Percentiles rank a stretch among this genome's conserved stretches.
Conservation (phyloP, 2,329 filamentous ascomycete genomes). For the Sclerotinia sclerotiorum region DNA sequence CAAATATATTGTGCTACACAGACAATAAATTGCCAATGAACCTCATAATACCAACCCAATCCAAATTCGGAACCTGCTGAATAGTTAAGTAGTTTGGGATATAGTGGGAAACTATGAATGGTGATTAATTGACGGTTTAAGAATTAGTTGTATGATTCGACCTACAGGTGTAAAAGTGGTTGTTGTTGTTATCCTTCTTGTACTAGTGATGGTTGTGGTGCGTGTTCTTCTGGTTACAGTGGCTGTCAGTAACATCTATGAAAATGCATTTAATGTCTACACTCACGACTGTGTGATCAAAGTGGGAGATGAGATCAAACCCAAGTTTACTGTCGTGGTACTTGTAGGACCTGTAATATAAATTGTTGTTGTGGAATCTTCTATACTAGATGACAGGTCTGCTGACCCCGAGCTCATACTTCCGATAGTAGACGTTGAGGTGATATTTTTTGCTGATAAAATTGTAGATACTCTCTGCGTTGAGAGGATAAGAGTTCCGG, state of each 20-base stretch:
- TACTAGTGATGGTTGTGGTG: constrained; percentile 13
- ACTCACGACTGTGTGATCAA: neutral
- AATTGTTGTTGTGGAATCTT: constrained; percentile 4
- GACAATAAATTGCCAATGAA: neutral
- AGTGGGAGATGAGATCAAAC: neutral
- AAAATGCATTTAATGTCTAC: neutral
- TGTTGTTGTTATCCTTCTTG: constrained; percentile 1
- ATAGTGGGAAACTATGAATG: neutral
- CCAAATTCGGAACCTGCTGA: neutral
- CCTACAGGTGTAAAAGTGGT: constrained; percentile 9
- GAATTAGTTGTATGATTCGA: neutral
- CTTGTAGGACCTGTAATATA: neutral
- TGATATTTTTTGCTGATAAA: constrained; percentile 2
- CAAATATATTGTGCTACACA: neutral
- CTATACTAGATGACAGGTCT: neutral
- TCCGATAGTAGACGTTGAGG: constrained; percentile 8
- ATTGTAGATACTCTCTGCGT: constrained; percentile 24
- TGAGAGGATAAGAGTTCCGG: constrained; percentile 27
- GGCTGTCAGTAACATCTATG: neutral
- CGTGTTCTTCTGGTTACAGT: neutral
- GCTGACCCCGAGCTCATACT: neutral
- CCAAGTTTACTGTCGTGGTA: neutral
- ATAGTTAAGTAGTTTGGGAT: neutral
- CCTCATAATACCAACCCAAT: neutral
- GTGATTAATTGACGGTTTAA: neutral